Evolutionary conservation across 495 filamentous ascomycete species (phyloP).

Genomic region (Lasiosphaeris hirsuta): DNA sequence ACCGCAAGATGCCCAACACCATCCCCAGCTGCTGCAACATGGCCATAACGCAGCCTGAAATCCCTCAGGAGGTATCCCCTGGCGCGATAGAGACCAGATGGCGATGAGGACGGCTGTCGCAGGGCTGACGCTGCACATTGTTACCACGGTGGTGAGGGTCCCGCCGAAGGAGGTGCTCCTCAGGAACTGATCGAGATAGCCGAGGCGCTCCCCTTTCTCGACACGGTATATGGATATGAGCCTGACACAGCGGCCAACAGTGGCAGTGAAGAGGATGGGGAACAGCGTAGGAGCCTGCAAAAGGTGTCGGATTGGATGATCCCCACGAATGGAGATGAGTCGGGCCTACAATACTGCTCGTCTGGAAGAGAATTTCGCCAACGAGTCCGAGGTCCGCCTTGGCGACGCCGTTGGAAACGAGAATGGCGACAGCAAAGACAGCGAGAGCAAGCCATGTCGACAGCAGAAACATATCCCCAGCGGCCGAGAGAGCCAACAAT

Average conservation of each 20-base stretch:
- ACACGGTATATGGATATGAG: slow-evolving; percentile 2
- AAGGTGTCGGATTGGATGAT: neutral
- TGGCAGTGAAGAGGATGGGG: slow-evolving; percentile 11
- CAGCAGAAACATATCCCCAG: neutral
- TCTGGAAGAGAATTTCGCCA: neutral
- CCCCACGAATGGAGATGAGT: too few relatives aligned
- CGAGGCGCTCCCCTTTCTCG: slow-evolving; percentile 3
- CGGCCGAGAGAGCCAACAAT: neutral
- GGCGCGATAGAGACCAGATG: too few relatives aligned
- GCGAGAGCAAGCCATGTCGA: neutral
- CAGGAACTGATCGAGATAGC: slow-evolving; percentile 2
- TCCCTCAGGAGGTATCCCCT: too few relatives aligned
- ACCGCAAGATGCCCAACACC: too few relatives aligned
- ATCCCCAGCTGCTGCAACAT: too few relatives aligned
- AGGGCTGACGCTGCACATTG: too few relatives aligned
- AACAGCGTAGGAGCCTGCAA: slow-evolving; percentile 10
- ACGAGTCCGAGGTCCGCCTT: neutral
- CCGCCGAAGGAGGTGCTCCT: slow-evolving; percentile 3
- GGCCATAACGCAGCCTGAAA: too few relatives aligned
- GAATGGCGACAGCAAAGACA: neutral
- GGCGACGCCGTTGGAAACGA: neutral
- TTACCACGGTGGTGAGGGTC: neutral
- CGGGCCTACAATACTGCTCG: neutral
- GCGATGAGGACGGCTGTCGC: too few relatives aligned
- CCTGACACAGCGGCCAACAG: slow-evolving; percentile 1